Percentiles rank a stretch among this genome's conserved stretches.
These are phyloP conservation scores for Fusarium circinatum DNA, from an alignment of 2,329 filamentous ascomycete genomes.

Conservation along the genomic window DNA sequence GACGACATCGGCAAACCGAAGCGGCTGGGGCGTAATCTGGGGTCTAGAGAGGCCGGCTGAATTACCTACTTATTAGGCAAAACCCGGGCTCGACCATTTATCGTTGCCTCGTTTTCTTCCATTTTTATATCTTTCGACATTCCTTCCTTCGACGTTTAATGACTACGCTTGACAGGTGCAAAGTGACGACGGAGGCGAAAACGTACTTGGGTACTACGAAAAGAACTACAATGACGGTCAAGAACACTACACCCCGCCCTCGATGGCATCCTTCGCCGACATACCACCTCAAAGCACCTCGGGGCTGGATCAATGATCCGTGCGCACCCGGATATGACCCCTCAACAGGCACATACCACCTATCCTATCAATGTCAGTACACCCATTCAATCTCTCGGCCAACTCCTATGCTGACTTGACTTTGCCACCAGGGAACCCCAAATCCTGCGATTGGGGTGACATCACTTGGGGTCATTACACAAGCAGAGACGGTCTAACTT, in stretches of 20 bases:
- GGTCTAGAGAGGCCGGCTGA: slow-evolving; percentile 24
- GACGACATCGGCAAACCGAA: slow-evolving; percentile 13
- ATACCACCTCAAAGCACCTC: slow-evolving; percentile 38
- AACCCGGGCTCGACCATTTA: slow-evolving; percentile 3
- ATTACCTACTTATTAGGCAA: slow-evolving; percentile 36
- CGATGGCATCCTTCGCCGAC: slow-evolving; percentile 31
- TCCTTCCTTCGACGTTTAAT: background rate
- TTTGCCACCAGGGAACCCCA: slow-evolving; percentile 48
- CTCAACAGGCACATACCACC: slow-evolving; percentile 36
- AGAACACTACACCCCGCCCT: slow-evolving; percentile 5
- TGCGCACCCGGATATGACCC: slow-evolving; percentile 38
- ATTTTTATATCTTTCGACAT: background rate
- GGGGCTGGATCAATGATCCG: slow-evolving; percentile 41
- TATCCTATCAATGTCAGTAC: slow-evolving; percentile 40
- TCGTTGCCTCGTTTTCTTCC: background rate
- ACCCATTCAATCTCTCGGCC: too few species aligned
- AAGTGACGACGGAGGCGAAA: background rate
- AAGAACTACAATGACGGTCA: slow-evolving; percentile 16
- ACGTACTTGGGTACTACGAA: too few species aligned
- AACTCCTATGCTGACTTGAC: background rate
- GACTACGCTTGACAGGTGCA: background rate
- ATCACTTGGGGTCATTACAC: slow-evolving; percentile 63
- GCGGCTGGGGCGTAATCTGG: slow-evolving; percentile 14
- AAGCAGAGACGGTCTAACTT: slow-evolving; percentile 53
- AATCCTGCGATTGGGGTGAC: slow-evolving; percentile 51